phyloP scores from a whole-genome alignment of 192 early-diverging fungal genomes.

The Linnemannia zychae region DNA sequence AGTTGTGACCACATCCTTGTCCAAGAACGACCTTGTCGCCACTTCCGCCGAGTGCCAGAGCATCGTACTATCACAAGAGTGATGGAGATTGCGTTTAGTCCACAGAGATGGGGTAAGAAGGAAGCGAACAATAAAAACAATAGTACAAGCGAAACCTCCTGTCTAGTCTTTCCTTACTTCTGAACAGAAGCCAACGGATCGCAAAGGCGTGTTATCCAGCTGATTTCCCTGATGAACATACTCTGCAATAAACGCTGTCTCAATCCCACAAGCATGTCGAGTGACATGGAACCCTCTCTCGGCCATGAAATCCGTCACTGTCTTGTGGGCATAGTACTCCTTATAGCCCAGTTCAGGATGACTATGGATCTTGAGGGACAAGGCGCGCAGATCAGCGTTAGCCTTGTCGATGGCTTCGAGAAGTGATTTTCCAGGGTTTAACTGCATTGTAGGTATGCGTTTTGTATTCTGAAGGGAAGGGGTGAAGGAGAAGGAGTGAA shows the following conservation, averaged over 20 bases:
- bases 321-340: conserved; percentile 68
- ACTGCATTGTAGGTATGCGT: conserved; percentile 34
- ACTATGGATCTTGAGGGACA: conserved; percentile 69
- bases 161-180: too few species aligned
- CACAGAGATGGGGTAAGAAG: too few species aligned
- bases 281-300: conserved; percentile 70
- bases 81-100: too few species aligned
- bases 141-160: too few species aligned
- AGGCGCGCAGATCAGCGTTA: conserved; percentile 48
- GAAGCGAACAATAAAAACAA: too few species aligned
- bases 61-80: conserved; percentile 65
- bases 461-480: not conserved
- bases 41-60: conserved; percentile 63
- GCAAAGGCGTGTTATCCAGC: conserved; percentile 47
- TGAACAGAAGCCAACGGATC: conserved; percentile 65
- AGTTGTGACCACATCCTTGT: conserved; percentile 75
- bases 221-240: conserved; percentile 63
- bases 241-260: conserved; percentile 81
- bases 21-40: conserved; percentile 55
- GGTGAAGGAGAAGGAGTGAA: not conserved
- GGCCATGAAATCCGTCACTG: conserved; percentile 74
- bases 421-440: conserved; percentile 22
- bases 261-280: conserved; percentile 67
- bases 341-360: conserved; percentile 71
- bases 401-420: conserved; percentile 50